Base-by-base conservation (phyloP, 352 stramenopile genomes). In the Globisporangium mamillatum region DNA sequence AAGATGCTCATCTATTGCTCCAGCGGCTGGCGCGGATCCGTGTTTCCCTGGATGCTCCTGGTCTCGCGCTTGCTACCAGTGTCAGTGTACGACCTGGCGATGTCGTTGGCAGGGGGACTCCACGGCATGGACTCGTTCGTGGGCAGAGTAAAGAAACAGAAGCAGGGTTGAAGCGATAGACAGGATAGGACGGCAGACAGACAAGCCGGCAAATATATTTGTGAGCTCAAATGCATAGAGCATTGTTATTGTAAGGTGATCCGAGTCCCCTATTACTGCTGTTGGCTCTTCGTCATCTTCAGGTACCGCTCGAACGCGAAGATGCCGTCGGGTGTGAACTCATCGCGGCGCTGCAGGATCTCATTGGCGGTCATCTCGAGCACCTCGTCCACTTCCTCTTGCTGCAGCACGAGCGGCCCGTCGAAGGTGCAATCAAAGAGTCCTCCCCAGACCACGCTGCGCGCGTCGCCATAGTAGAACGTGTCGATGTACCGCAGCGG, bases 321-420 rank as follows among this genome's bases (percentile, higher is more conserved):
- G 60, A 95, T 90, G 66, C 88, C 86, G 68, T 95, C 86, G 18
- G 88, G 86, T 25, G 88, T 95, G 69, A 95, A 94, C 65, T 92
- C 80, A 50, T 62, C 53, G 22, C 75, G 74, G 32, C 80, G 83
- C 41, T 68, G 20, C 25, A 94, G 67, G 53, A 95, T 92, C 68
- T 95, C 88, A 44, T 87, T 75, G 32, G 73, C 74, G 6, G 72
- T 89, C 84, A 95, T 91, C 32, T 79, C 73, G 9, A 93, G 74
- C 56, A 94, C 86, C 57, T 94, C 83, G 46, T 89, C 85, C 18
- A 95, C 88, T 55, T 95, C 88, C 53, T 95, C 88, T 18, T 68
- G 62, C 66, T 95, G 86, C 4, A 94, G 74, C 55, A 73, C 74
- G 16, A 94, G 67, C 41, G 79, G 75, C 0, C 84, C 83, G 64